Evolutionary conservation across 441 rosid species (phyloP).

Genomic region (Populus hybrid): DNA sequence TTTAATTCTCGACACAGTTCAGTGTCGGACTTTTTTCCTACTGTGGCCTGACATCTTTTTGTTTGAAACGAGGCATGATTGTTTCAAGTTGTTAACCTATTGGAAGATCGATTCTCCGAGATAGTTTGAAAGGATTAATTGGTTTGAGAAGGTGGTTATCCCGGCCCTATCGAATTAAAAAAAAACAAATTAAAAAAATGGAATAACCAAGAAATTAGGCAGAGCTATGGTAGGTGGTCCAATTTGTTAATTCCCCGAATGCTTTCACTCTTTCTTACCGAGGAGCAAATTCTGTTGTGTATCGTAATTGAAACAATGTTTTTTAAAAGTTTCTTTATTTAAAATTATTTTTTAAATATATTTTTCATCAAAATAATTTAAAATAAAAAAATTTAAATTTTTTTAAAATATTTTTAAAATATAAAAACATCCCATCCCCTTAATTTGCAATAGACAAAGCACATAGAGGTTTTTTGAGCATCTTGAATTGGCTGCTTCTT

Average conservation of each 20-base stretch:
- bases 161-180: neutral
- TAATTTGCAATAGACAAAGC: neutral
- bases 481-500: neutral
- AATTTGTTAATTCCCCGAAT: slow-evolving; percentile 4
- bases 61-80: too few relatives aligned
- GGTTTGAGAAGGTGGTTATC: neutral
- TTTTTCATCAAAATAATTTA: too few relatives aligned
- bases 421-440: too few relatives aligned
- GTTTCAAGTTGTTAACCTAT: too few relatives aligned
- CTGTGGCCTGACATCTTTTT: too few relatives aligned
- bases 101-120: neutral
- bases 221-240: neutral
- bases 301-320: too few relatives aligned
- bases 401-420: too few relatives aligned
- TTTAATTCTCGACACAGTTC: slow-evolving; percentile 9
- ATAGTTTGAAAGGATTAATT: neutral
- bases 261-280: neutral
- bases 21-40: too few relatives aligned
- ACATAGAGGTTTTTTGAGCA: slow-evolving; percentile 11
- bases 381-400: too few relatives aligned
- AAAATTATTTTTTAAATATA: too few relatives aligned
- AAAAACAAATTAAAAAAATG: neutral
- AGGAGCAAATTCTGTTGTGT: neutral
- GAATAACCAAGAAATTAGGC: neutral
- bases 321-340: too few relatives aligned